phyloP scores from a whole-genome alignment of 2,329 filamentous ascomycete genomes.

The Beauveria pseudobassiana region DNA sequence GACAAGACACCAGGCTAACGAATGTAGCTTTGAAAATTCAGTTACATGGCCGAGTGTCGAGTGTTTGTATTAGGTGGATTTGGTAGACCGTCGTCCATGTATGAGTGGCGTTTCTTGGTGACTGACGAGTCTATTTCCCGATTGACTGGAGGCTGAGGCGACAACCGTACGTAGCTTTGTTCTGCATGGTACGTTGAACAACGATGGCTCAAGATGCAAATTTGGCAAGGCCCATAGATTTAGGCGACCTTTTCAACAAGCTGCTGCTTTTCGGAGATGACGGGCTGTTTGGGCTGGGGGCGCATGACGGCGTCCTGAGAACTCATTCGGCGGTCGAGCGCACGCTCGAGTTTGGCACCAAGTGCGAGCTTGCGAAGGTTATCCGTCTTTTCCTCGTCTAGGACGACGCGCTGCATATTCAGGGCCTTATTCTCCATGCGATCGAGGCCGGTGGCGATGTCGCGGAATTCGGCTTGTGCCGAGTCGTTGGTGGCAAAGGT shows the following conservation, averaged over 20 bases:
- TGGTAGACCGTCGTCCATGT: background rate
- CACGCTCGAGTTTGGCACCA: constrained; percentile 34
- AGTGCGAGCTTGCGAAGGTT: constrained; percentile 12
- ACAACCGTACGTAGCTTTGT: no score
- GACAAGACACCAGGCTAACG: background rate
- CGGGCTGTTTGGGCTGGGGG: constrained; percentile 32
- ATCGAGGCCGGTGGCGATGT: constrained; percentile 72
- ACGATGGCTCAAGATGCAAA: background rate
- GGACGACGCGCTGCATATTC: constrained; percentile 69
- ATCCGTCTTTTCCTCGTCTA: constrained; percentile 30
- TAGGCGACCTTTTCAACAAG: constrained; percentile 29
- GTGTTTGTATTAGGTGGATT: background rate
- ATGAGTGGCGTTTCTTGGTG: background rate
- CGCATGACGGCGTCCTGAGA: constrained; percentile 84
- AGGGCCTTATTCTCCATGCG: constrained; percentile 88
- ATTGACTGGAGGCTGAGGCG: background rate
- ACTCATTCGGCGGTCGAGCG: constrained; percentile 77
- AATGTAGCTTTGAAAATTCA: background rate
- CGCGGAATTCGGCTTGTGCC: constrained; percentile 49
- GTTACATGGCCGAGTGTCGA: background rate
- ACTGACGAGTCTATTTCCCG: background rate
- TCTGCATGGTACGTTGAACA: background rate
- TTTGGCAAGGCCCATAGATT: background rate
- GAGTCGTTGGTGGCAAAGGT: constrained; percentile 47
- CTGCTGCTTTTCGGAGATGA: constrained; percentile 29